Evolutionary conservation across 163 green algal species (phyloP).

Genomic region (Volvox carteri): DNA sequence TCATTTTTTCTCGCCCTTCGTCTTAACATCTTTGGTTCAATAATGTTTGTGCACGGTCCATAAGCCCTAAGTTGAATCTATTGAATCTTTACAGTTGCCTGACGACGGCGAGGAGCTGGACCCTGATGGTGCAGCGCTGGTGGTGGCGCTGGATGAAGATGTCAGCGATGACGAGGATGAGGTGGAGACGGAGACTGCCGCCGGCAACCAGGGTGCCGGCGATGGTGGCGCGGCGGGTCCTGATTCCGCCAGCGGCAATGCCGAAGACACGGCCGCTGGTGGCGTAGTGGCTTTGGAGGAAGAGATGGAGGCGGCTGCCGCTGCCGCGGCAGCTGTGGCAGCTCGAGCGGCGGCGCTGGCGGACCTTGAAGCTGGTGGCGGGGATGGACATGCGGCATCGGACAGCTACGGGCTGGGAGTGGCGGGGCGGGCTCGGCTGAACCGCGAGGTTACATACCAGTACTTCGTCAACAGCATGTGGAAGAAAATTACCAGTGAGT

Average conservation of each 20-base stretch:
- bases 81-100: no score
- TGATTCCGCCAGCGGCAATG: neutral
- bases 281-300: slow-evolving; percentile 47
- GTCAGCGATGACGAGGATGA: slow-evolving; percentile 58
- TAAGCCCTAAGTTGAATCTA: no score
- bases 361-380: slow-evolving; percentile 46
- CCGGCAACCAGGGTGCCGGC: neutral
- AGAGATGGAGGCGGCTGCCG: slow-evolving; percentile 30
- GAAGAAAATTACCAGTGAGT: slow-evolving; percentile 65
- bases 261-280: no score
- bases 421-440: slow-evolving; percentile 56
- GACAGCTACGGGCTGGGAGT: slow-evolving; percentile 30
- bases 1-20: no score
- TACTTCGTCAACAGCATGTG: slow-evolving; percentile 70
- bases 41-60: no score
- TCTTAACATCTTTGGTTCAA: no score
- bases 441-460: slow-evolving; percentile 58
- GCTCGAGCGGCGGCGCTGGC: neutral
- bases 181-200: neutral
- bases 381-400: neutral
- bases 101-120: slow-evolving; percentile 66
- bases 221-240: neutral
- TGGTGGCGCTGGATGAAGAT: slow-evolving; percentile 64
- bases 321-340: neutral
- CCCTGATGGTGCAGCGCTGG: slow-evolving; percentile 59